Conservation (phyloP, 1,139 yeast species). For the Candida sanyaensis region DNA sequence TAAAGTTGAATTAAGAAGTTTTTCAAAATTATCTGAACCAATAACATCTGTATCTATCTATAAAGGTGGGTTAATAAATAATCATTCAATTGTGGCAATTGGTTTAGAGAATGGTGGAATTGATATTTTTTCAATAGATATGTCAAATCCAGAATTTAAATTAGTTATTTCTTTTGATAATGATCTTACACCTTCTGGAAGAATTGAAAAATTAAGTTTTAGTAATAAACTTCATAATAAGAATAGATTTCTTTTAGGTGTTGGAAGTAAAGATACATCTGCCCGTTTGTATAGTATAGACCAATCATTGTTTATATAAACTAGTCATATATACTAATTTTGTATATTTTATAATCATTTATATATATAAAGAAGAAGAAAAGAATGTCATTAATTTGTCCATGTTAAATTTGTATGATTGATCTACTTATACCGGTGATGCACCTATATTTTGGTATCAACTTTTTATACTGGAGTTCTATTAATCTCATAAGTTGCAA, state of each 20-base stretch:
- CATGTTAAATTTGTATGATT: not conserved
- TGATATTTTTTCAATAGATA: constrained; percentile 25
- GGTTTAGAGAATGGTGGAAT: constrained; percentile 71
- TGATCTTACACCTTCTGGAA: constrained; percentile 56
- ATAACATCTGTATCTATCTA: constrained; percentile 74
- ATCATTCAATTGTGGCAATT: constrained; percentile 48
- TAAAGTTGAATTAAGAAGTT: constrained; percentile 27
- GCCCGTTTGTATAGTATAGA: constrained; percentile 52
- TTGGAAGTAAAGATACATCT: constrained; percentile 71
- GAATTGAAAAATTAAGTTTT: constrained; percentile 63
- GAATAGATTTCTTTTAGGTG: constrained; percentile 47
- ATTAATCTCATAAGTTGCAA: constrained; percentile 19
- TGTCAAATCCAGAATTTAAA: constrained; percentile 26
- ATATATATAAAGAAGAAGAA: not conserved
- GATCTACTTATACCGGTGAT: too few species aligned
- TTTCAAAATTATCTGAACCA: constrained; percentile 50
- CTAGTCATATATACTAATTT: too few species aligned
- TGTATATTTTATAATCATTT: too few species aligned
- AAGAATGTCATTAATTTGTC: too few species aligned
- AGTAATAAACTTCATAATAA: constrained; percentile 25
- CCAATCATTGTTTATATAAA: constrained; percentile 2
- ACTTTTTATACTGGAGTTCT: constrained; percentile 3
- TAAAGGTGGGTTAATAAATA: constrained; percentile 15
- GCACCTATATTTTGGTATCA: too few species aligned
- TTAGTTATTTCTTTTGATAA: constrained; percentile 32